phyloP scores from a whole-genome alignment of 1,284 basidiomycete genomes.

The Rhodofomes roseus region DNA sequence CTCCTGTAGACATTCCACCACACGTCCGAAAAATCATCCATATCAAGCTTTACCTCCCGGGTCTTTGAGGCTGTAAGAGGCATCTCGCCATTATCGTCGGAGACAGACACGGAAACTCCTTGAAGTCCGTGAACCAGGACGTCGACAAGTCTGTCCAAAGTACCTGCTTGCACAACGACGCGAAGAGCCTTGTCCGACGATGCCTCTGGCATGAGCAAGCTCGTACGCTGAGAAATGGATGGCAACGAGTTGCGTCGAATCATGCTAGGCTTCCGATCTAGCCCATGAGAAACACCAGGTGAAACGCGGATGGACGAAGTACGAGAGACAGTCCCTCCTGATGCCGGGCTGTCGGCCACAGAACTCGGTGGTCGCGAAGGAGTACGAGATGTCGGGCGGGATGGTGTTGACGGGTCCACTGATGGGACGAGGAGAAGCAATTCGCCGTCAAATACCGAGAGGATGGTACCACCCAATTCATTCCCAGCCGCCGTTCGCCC shows the following conservation, averaged over 20 bases:
- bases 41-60: slow-evolving; percentile 65
- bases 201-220: slow-evolving; percentile 52
- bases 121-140: slow-evolving; percentile 75
- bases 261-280: slow-evolving; percentile 72
- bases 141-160: slow-evolving; percentile 68
- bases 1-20: slow-evolving; percentile 82
- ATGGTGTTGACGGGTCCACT: slow-evolving; percentile 35
- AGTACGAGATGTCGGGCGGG: slow-evolving; percentile 54
- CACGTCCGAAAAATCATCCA: slow-evolving; percentile 62
- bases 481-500: slow-evolving; percentile 24
- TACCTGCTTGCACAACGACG: slow-evolving; percentile 73
- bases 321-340: slow-evolving; percentile 46
- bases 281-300: slow-evolving; percentile 55
- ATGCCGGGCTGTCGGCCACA: slow-evolving; percentile 35
- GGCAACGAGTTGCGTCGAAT: slow-evolving; percentile 75
- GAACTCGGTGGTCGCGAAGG: slow-evolving; percentile 65
- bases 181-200: slow-evolving; percentile 66
- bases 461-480: slow-evolving; percentile 61
- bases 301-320: slow-evolving; percentile 74
- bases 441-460: slow-evolving; percentile 72
- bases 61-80: slow-evolving; percentile 67
- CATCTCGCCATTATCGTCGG: slow-evolving; percentile 82
- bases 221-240: slow-evolving; percentile 59
- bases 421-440: slow-evolving; percentile 60
- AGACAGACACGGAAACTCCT: slow-evolving; percentile 70